Conservation (phyloP, 345 rosid species). For the Limnanthes douglasii region DNA sequence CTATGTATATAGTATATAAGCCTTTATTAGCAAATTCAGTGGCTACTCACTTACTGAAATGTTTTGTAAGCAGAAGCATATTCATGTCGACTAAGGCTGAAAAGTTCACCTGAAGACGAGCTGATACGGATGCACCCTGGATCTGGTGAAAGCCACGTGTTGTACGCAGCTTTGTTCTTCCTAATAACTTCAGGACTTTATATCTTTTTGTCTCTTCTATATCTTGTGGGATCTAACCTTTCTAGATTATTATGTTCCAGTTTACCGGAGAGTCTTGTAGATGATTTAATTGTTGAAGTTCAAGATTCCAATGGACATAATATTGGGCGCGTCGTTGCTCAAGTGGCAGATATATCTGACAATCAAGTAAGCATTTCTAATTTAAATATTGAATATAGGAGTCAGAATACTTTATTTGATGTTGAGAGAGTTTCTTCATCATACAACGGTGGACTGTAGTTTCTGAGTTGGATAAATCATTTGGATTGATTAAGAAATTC, state of each 20-base stretch:
- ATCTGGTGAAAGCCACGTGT: conserved; percentile 65
- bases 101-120: conserved; percentile 80
- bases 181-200: not conserved
- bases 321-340: conserved; percentile 75
- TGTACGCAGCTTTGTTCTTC: conserved; percentile 35
- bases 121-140: conserved; percentile 70
- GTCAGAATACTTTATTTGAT: too few relatives aligned
- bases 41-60: conserved; percentile 1
- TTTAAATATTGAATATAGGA: too few relatives aligned
- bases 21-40: not conserved
- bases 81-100: conserved; percentile 53
- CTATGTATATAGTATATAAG: not conserved
- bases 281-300: conserved; percentile 71
- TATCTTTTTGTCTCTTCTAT: conserved; percentile 1
- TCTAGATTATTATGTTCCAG: conserved; percentile 23
- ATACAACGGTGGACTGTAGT: not conserved
- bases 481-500: too few relatives aligned
- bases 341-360: conserved; percentile 67
- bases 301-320: conserved; percentile 66
- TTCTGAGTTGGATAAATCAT: not conserved
- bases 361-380: conserved; percentile 43
- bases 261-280: conserved; percentile 86
- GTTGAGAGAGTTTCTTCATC: too few relatives aligned
- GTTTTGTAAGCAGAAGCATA: conserved; percentile 50
- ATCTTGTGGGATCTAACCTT: conserved; percentile 1